Conservation (phyloP, 2,329 filamentous ascomycete species). For the Colletotrichum tropicale region DNA sequence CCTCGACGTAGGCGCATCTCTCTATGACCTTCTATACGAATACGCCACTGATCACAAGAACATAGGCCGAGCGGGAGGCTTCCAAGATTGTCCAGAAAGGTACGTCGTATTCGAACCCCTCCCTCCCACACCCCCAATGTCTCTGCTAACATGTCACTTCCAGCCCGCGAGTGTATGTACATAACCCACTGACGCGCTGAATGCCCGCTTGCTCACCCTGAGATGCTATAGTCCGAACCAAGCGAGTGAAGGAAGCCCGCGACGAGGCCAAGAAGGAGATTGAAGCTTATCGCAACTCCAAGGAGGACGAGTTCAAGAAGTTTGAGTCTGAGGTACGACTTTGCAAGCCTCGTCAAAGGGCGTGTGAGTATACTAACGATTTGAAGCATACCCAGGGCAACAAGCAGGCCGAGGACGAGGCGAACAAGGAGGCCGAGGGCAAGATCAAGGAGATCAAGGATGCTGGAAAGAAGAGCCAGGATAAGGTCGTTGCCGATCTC, state of each 20-base stretch:
- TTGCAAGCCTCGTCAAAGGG: background rate
- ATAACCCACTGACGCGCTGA: background rate
- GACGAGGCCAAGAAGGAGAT: conserved; percentile 98
- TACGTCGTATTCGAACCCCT: conserved; percentile 43
- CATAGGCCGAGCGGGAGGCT: conserved; percentile 92
- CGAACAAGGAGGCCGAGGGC: conserved; percentile 78
- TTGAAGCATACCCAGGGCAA: conserved; percentile 91
- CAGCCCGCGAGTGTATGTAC: conserved; percentile 85
- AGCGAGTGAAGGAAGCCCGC: conserved; percentile 95
- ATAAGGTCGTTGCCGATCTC: conserved; percentile 81
- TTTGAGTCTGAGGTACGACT: conserved; percentile 75
- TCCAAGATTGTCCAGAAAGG: conserved; percentile 99
- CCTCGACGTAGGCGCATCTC: conserved; percentile 78
- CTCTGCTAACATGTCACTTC: background rate
- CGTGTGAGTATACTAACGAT: background rate
- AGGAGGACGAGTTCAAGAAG: conserved; percentile 94
- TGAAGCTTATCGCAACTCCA: conserved; percentile 85
- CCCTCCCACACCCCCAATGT: no score
- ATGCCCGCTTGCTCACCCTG: conserved; percentile 2
- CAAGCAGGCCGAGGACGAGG: conserved; percentile 75
- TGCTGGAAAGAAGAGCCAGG: conserved; percentile 79
- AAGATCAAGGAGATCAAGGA: conserved; percentile 84
- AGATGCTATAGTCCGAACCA: conserved; percentile 68
- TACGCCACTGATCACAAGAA: background rate
- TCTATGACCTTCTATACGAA: background rate